Base-by-base conservation (phyloP, 164 flowering plant species). In the Pachysandra terminalis region DNA sequence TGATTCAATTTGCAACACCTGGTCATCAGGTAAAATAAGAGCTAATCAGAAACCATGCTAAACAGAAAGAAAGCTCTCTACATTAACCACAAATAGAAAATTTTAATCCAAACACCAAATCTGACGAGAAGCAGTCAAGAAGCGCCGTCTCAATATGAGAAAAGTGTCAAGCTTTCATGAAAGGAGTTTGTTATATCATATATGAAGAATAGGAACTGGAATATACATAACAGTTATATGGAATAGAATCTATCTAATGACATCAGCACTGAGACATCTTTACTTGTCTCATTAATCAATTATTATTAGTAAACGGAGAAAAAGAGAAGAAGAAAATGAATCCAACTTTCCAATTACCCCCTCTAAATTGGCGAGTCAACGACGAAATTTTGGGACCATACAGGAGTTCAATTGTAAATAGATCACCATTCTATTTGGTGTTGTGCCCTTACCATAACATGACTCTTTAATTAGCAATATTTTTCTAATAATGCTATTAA, bases 1-100 rank as follows among this genome's bases (percentile, higher is more conserved):
- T 64, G 83, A 74, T 74, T 91, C 97, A 67, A 79, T 75, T 80
- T 84, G 95, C 73, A 90, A 67, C 66, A 90, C 90, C 98, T 94
- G 79, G 23, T 59, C 15, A 77, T 22, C 66, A 64, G 0, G 24
- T 19, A 41, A 67, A 69, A 52, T 19, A 23, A 6, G 25, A 45
- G 13, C 32, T 25, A 41, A 62, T 71, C 35, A 45, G 53, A 40
- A 32, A 55, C 19, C n/a, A 19, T n/a, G 32, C 62, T 21, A 58
- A 56, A 67, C 14, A n/a, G n/a, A 35, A 54, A 56, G 27, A 56
- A 9, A 7, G 5, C 7, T 25, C 25, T 23, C 13, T 56, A 25
- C 21, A 21, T 40, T 12, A 48, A 49, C 56, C 19, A 59, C 26
- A 9, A 45, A 5, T 25, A n/a, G n/a, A n/a, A 22, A 26, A 15